Evolutionary conservation across 164 flowering plant species (phyloP).

Genomic region (Malania oleifera): DNA sequence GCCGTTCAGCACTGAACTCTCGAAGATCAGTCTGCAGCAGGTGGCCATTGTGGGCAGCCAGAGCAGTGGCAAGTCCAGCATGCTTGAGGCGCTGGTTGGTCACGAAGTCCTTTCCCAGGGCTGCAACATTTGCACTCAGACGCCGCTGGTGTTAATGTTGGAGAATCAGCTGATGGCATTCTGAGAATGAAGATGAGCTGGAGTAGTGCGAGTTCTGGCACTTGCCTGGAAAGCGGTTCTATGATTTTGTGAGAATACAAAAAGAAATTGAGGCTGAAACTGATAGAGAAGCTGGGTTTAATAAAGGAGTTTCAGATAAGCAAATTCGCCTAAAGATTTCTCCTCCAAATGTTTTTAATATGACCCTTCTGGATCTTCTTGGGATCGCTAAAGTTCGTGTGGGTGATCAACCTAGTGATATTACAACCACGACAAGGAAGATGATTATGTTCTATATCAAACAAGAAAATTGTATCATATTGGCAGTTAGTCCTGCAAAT

Average conservation of each 20-base stretch:
- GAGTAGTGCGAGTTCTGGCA: slow-evolving; percentile 60
- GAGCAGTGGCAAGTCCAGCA: slow-evolving; percentile 59
- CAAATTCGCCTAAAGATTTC: slow-evolving; percentile 44
- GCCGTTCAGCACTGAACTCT: slow-evolving; percentile 18
- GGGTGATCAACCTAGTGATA: slow-evolving; percentile 56
- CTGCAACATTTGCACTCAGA: slow-evolving; percentile 42
- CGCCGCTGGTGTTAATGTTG: slow-evolving; percentile 42
- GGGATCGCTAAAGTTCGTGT: slow-evolving; percentile 58
- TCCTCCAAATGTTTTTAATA: slow-evolving; percentile 50
- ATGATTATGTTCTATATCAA: slow-evolving; percentile 47
- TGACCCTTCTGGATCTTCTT: slow-evolving; percentile 54
- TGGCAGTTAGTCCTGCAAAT: slow-evolving; percentile 60
- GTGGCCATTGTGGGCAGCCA: slow-evolving; percentile 57
- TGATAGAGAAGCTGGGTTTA: slow-evolving; percentile 47
- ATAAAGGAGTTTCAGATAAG: slow-evolving; percentile 49
- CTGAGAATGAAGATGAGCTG: slow-evolving; percentile 18
- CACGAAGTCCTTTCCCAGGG: slow-evolving; percentile 50
- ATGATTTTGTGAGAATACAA: slow-evolving; percentile 32
- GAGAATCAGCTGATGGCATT: slow-evolving; percentile 12
- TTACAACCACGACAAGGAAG: slow-evolving; percentile 39
- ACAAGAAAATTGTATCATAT: slow-evolving; percentile 34
- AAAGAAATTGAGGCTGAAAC: too few relatives aligned
- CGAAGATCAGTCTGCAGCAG: slow-evolving; percentile 38
- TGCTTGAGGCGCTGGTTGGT: slow-evolving; percentile 51
- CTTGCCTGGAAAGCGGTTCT: slow-evolving; percentile 33